A percentile compares a stretch with the other conserved stretches of the same genome.
phyloP scores from a whole-genome alignment of 1,284 basidiomycete genomes.

The Gymnopus androsaceus region DNA sequence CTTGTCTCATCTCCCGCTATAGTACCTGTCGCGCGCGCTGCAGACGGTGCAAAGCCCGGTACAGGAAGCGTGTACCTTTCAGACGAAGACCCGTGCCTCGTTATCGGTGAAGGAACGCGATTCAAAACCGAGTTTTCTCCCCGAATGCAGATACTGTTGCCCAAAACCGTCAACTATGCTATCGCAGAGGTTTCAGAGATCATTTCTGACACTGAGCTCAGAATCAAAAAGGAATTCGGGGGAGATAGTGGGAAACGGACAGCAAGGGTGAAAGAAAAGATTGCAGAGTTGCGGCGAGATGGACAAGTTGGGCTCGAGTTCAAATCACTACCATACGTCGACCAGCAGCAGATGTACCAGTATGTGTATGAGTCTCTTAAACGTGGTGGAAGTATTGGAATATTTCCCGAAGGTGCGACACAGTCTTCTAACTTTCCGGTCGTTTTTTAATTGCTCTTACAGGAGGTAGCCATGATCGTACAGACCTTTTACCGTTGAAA shows the following conservation, averaged over 20 bases:
- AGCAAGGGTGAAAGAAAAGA: constrained; percentile 65
- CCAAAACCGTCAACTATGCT: constrained; percentile 79
- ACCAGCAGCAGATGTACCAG: constrained; percentile 94
- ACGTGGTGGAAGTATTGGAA: constrained; percentile 89
- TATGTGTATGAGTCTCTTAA: constrained; percentile 90
- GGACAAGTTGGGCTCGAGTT: constrained; percentile 68
- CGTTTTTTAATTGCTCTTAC: constrained; percentile 12
- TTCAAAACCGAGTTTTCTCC: constrained; percentile 82
- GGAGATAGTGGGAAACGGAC: constrained; percentile 82
- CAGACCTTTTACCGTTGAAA: constrained; percentile 92
- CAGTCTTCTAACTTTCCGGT: constrained; percentile 17
- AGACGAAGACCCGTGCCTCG: constrained; percentile 72
- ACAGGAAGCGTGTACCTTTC: constrained; percentile 77
- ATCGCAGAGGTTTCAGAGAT: constrained; percentile 88
- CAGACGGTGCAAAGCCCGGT: constrained; percentile 84
- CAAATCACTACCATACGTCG: constrained; percentile 83
- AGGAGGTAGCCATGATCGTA: constrained; percentile 97
- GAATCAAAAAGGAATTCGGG: constrained; percentile 89
- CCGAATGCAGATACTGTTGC: constrained; percentile 86
- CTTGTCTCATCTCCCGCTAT: constrained; percentile 16
- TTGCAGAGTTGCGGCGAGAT: constrained; percentile 54
- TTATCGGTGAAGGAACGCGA: constrained; percentile 79
- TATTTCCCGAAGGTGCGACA: constrained; percentile 88
- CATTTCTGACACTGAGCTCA: constrained; percentile 83
- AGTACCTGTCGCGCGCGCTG: constrained; percentile 95